Evolutionary conservation across 2,329 filamentous ascomycete genomes (phyloP).

Genomic region (Botryotinia calthae): DNA sequence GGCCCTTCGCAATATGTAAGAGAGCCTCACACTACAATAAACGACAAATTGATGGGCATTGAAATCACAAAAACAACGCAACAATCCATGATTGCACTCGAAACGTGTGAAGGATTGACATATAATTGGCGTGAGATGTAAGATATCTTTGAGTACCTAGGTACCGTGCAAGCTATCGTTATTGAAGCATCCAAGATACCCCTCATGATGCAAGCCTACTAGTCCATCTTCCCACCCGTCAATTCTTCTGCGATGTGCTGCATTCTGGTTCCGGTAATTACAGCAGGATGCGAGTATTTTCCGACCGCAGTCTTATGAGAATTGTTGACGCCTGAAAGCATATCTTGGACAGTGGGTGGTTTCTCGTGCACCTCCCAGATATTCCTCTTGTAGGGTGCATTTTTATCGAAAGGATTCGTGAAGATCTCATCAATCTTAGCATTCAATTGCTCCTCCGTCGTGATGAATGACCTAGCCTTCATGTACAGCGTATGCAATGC

Average conservation of each 20-base stretch:
- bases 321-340: conserved; percentile 42
- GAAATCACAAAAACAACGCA: not conserved
- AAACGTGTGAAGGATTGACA: not conserved
- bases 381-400: conserved; percentile 25
- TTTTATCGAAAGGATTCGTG: conserved; percentile 41
- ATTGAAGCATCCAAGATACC: not conserved
- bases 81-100: not conserved
- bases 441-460: conserved; percentile 73
- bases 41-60: not conserved
- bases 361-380: conserved; percentile 35
- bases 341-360: conserved; percentile 49
- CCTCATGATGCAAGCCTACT: conserved; percentile 7
- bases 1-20: not conserved
- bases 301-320: conserved; percentile 39
- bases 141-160: not conserved
- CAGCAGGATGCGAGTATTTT: conserved; percentile 33
- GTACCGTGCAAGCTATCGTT: not conserved
- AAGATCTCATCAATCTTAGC: conserved; percentile 74
- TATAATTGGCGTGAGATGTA: not conserved
- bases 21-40: not conserved
- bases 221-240: conserved; percentile 61
- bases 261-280: conserved; percentile 55
- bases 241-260: conserved; percentile 64
- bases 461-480: conserved; percentile 83
- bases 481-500: conserved; percentile 86